phyloP scores from a whole-genome alignment of 768 basidiomycete genomes.

The Rhizopogon sp. region DNA sequence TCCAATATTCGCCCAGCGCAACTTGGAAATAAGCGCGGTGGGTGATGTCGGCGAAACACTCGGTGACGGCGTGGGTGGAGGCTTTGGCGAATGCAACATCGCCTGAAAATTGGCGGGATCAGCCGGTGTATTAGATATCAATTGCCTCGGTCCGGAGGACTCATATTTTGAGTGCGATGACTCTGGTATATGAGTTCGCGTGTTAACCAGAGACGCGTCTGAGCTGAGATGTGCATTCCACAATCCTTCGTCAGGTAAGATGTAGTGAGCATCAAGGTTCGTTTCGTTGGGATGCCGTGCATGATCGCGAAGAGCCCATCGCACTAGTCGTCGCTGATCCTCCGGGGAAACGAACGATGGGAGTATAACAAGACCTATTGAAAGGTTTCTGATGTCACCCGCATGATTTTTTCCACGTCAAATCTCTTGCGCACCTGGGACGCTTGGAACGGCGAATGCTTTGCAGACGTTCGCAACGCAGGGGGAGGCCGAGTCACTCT shows the following conservation, averaged over 20 bases:
- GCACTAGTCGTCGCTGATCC: conserved; percentile 64
- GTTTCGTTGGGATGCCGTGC: conserved; percentile 81
- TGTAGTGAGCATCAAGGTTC: conserved; percentile 85
- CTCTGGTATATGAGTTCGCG: conserved; percentile 21
- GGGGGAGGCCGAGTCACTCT: background rate
- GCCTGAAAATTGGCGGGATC: conserved; percentile 47
- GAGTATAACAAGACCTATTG: conserved; percentile 75
- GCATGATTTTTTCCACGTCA: background rate
- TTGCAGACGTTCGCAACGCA: background rate
- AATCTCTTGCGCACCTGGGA: conserved; percentile 12
- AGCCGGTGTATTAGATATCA: conserved; percentile 72
- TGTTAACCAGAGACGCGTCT: conserved; percentile 37
- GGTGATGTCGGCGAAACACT: conserved; percentile 45
- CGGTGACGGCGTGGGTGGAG: conserved; percentile 58
- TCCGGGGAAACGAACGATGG: conserved; percentile 62
- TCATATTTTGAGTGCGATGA: conserved; percentile 13
- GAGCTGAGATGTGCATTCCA: conserved; percentile 58
- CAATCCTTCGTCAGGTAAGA: conserved; percentile 66
- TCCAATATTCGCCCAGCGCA: conserved; percentile 96
- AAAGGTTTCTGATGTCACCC: background rate
- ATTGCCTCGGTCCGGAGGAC: conserved; percentile 51
- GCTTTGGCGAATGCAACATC: conserved; percentile 55
- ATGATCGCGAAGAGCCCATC: conserved; percentile 72
- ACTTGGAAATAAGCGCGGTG: conserved; percentile 60
- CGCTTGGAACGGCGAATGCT: conserved; percentile 34